Base-by-base conservation (phyloP, 2,329 filamentous ascomycete genomes). In the Penicillium sp. region DNA sequence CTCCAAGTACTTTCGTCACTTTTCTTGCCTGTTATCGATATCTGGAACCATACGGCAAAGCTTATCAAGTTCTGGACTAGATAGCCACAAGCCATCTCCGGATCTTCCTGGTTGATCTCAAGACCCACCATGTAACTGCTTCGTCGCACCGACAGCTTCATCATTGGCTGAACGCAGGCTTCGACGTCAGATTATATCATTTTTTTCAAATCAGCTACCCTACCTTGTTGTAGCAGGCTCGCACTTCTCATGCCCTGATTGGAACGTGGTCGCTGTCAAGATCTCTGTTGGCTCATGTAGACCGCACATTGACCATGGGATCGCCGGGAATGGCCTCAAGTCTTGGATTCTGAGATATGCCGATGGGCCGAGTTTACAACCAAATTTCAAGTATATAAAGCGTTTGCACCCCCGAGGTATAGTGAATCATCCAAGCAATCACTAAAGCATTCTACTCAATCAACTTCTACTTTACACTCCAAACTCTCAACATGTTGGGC, bases 401-500 rank as follows among this genome's bases (percentile, higher is more conserved):
- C 38, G 7, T 14, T 16, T 29, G 27, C 10, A 29, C 8, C 22
- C 22, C 13, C 14, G 39, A 32, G 42, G n/a, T 16, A n/a, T 16
- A 43, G 13, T 7, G 22, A n/a, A 31, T 16, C 13, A 43, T 43
- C 13, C 22, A 27, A 43, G 42, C 22, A 29, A 43, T 16, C 42
- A 43, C 10, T 7, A 24, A 40, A 16, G 38, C 24, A 42, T 7
- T 49, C 43, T 47, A 34, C 8, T 40, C 31, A 18, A 39, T 21
- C 18, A 9, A n/a, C 16, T 38, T 39, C 31, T 44, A 40, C 29
- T 13, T 54, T 45, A 46, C 39, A 46, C n/a, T 43, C 43, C 42
- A 38, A 43, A 43, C 22, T 29, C 11, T 43, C 47, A 56, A 48
- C 18, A 84, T 83, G 81, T 68, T 77, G 21, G 83, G 83, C 56